Evolutionary conservation across 2,329 filamentous ascomycete genomes (phyloP), one percentile per base, ranked within the genome.

Genomic region (Domatiomyces catenatus): DNA sequence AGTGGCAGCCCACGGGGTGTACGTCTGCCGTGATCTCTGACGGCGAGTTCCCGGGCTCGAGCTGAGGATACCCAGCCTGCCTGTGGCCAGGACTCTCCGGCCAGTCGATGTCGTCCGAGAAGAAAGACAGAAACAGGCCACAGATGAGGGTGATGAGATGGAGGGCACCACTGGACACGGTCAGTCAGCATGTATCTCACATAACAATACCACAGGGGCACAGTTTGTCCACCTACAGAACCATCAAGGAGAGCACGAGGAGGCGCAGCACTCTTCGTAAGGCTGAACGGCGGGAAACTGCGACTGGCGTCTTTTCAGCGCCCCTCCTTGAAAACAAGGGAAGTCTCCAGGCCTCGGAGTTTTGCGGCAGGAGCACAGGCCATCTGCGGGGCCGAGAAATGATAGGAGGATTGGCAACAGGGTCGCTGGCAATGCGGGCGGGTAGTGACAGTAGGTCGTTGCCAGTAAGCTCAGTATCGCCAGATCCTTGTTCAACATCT

Each of bases 1-100:
- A 77, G 56, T 78, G 75, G 52, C 74, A 77, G 28, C 65, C 66
- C 10, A 74, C 69, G 0, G 75, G 73, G 1, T 63, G 60, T 28
- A 76, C 69, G 52, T 73, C 71, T 19, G 67, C 68, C 3, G 73
- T 75, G 54, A 72, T 66, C 58, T 75, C 72, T 1, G 72, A 68
- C 0, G 73, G 69, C 67, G 67, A 71, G 51, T 60, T 63, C 19
- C 45, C 54, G 6, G 67, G 60, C 5, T 64, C 63, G 49, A 64
- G 61, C 15, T 63, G 64, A 15, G 62, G 52, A 19, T 68, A 58
- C 32, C 66, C 64, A 8, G 63, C 59, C 22, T 64, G 60, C 36
- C 65, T 68, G 71, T 72, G 76, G 44, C 52, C 54, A 28, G 61
- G 57, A 42, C 64, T 60, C 46, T 63, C 63, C 19, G 28, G 17